Percentiles rank a stretch among this genome's conserved stretches.
These are phyloP conservation scores for Globisporangium solare DNA, from an alignment of 352 stramenopile species.

Conservation along the genomic window DNA sequence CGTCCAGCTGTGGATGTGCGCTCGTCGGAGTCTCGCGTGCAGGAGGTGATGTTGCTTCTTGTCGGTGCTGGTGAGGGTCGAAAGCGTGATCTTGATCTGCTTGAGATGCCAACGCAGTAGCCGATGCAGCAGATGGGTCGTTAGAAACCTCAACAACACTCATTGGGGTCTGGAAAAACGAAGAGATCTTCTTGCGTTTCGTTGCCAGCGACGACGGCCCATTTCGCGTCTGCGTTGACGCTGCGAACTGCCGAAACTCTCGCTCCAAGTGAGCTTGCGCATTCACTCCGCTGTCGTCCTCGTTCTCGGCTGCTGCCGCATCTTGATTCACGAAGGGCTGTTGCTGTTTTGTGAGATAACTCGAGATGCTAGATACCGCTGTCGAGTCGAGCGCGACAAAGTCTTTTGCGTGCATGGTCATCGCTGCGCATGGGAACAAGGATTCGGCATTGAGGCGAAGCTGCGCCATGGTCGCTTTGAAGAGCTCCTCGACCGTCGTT, in stretches of 20 bases:
- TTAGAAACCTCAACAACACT: too few relatives aligned
- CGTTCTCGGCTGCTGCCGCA: not conserved
- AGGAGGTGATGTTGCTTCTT: not conserved
- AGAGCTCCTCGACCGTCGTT: constrained; percentile 53
- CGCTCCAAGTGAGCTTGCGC: constrained; percentile 19
- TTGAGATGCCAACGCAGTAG: not conserved
- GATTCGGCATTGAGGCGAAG: constrained; percentile 44
- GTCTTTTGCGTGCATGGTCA: constrained; percentile 66
- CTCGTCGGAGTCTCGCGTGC: not conserved
- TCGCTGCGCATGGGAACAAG: constrained; percentile 50
- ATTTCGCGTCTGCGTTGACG: constrained; percentile 12
- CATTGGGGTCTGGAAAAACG: constrained; percentile 33
- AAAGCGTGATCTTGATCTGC: not conserved
- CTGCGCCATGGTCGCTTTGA: constrained; percentile 37
- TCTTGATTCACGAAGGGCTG: not conserved
- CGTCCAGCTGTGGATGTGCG: too few relatives aligned
- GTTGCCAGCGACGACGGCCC: constrained; percentile 4
- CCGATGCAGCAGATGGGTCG: too few relatives aligned
- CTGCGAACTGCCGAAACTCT: constrained; percentile 19
- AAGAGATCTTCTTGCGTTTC: constrained; percentile 59
- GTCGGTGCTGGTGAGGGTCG: too few relatives aligned
- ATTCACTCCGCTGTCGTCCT: constrained; percentile 3
- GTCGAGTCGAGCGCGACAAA: constrained; percentile 51
- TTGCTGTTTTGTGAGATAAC: constrained; percentile 52
- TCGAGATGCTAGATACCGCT: constrained; percentile 50